Percentiles rank a stretch among this genome's conserved stretches.
Evolutionary conservation across 305 asterid genomes (phyloP).

Genomic region (Fraxinus greggii): DNA sequence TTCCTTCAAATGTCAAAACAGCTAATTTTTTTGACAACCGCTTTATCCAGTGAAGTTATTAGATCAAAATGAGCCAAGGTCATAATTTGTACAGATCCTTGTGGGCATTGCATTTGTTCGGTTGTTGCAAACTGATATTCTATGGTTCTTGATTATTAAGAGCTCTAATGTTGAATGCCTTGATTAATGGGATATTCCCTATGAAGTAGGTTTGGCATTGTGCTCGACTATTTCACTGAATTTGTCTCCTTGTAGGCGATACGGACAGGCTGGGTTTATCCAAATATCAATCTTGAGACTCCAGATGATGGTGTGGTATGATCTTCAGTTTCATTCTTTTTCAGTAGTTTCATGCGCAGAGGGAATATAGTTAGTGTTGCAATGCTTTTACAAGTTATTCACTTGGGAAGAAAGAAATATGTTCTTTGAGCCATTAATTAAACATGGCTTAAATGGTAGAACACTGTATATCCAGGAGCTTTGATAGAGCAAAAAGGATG

Average conservation of each 20-base stretch:
- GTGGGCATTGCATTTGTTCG: neutral
- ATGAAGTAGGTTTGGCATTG: neutral
- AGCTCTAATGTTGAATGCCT: slow-evolving; percentile 8
- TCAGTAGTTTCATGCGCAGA: slow-evolving; percentile 9
- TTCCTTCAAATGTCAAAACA: neutral
- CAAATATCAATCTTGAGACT: slow-evolving; percentile 58
- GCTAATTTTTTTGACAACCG: too few species aligned
- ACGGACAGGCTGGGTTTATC: slow-evolving; percentile 59
- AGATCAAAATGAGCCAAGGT: neutral
- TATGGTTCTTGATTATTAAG: neutral
- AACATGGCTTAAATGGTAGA: slow-evolving; percentile 2
- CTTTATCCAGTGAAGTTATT: neutral
- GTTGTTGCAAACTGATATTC: neutral
- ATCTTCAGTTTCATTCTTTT: neutral
- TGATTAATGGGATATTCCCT: slow-evolving; percentile 15
- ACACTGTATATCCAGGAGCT: slow-evolving; percentile 1
- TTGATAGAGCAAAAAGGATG: neutral
- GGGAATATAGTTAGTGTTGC: too few species aligned
- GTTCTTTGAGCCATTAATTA: neutral
- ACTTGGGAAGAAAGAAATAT: neutral
- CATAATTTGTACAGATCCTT: slow-evolving; percentile 2
- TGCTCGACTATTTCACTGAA: slow-evolving; percentile 11
- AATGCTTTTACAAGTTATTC: slow-evolving; percentile 1
- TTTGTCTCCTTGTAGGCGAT: slow-evolving; percentile 45
- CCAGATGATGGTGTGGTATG: slow-evolving; percentile 61